phyloP scores from a whole-genome alignment of 768 basidiomycete genomes.

The Russula virescens region DNA sequence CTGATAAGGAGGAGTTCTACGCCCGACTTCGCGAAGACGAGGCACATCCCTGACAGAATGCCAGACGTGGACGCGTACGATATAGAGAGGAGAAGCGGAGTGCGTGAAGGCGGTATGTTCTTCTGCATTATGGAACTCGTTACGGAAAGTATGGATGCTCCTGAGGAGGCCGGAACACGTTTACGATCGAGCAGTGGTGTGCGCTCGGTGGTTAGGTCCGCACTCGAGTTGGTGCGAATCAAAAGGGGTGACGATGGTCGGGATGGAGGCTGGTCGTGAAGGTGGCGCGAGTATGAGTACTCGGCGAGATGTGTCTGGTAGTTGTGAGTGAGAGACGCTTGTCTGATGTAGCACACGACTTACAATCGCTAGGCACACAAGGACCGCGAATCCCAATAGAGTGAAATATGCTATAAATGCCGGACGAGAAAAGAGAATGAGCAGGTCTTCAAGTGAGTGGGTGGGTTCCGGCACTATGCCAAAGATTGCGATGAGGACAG shows the following conservation, averaged over 20 bases:
- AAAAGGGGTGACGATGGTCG: slow-evolving; percentile 31
- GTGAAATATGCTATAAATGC: slow-evolving; percentile 81
- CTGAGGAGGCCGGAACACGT: slow-evolving; percentile 32
- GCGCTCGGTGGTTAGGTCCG: slow-evolving; percentile 36
- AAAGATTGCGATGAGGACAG: slow-evolving; percentile 84
- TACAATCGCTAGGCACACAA: slow-evolving; percentile 58
- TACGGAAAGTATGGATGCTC: slow-evolving; percentile 26
- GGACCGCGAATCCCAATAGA: slow-evolving; percentile 53
- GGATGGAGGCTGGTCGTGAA: slow-evolving; percentile 33
- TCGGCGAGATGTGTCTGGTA: slow-evolving; percentile 67
- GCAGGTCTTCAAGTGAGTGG: slow-evolving; percentile 78
- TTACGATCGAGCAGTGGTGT: slow-evolving; percentile 51
- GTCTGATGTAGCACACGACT: slow-evolving; percentile 30
- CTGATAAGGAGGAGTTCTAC: slow-evolving; percentile 84
- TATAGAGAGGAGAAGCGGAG: slow-evolving; percentile 62
- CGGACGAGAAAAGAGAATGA: slow-evolving; percentile 66
- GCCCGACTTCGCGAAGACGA: slow-evolving; percentile 90
- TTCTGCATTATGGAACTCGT: slow-evolving; percentile 23
- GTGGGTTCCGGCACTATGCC: slow-evolving; percentile 88
- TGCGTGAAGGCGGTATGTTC: slow-evolving; percentile 34
- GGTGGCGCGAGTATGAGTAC: slow-evolving; percentile 48
- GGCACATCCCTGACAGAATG: slow-evolving; percentile 85
- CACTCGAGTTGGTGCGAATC: slow-evolving; percentile 26
- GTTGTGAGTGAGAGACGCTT: not conserved
- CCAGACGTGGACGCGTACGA: slow-evolving; percentile 87